Evolutionary conservation across 2,329 filamentous ascomycete genomes (phyloP).

Genomic region (Talaromyces islandicus): DNA sequence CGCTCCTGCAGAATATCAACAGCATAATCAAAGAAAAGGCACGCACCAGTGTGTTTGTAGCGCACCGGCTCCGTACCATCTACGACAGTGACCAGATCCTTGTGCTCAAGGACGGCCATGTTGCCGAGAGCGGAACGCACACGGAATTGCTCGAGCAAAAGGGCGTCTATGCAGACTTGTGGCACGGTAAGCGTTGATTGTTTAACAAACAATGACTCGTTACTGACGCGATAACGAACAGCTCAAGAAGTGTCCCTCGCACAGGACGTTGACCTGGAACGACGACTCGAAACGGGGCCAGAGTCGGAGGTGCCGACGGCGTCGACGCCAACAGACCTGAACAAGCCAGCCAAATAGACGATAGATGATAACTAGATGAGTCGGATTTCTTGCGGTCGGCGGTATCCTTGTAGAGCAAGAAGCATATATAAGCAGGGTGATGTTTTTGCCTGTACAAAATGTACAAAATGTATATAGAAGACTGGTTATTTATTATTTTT

Average conservation of each 20-base stretch:
- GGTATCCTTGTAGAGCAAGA: neutral
- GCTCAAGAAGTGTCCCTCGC: conserved; percentile 56
- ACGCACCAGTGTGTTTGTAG: conserved; percentile 90
- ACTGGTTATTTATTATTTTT: neutral
- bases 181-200: conserved; percentile 62
- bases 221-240: conserved; percentile 21
- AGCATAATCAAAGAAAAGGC: conserved; percentile 81
- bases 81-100: conserved; percentile 92
- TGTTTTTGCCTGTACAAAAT: neutral
- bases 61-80: conserved; percentile 86
- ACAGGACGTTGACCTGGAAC: conserved; percentile 34
- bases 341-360: conserved; percentile 2
- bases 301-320: conserved; percentile 14
- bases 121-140: conserved; percentile 88
- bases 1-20: conserved; percentile 86
- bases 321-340: neutral
- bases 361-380: neutral
- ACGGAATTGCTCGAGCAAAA: conserved; percentile 67
- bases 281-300: conserved; percentile 32
- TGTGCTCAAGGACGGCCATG: conserved; percentile 73
- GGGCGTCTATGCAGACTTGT: conserved; percentile 79
- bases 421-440: neutral
- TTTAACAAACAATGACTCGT: neutral
- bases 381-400: neutral
- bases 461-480: neutral